phyloP scores from a whole-genome alignment of 106 monocot genomes.

The Acanthochlamys bracteata region DNA sequence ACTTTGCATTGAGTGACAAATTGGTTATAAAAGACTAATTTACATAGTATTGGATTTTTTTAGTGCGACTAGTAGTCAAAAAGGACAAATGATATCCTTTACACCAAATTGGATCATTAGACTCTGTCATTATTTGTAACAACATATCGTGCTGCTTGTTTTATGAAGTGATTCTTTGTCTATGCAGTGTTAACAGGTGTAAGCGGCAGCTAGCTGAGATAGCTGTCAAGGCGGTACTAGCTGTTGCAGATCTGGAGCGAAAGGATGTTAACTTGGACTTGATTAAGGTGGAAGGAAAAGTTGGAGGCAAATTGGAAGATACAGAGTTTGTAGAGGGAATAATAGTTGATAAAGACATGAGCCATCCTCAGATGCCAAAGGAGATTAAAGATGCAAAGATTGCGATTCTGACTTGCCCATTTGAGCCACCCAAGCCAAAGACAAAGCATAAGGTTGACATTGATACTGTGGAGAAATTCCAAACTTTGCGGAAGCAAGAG shows the following conservation, averaged over 20 bases:
- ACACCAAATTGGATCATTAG: no score
- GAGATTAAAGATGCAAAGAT: constrained; percentile 90
- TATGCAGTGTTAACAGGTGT: constrained; percentile 78
- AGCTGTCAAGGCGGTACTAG: constrained; percentile 90
- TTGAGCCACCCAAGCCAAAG: constrained; percentile 99
- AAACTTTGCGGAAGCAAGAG: constrained; percentile 79
- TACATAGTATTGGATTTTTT: no score
- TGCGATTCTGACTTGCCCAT: constrained; percentile 95
- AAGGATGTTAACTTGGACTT: constrained; percentile 94
- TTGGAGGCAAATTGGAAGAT: constrained; percentile 93
- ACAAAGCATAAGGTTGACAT: constrained; percentile 99
- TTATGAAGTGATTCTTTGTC: constrained; percentile 6
- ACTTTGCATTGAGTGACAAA: no score
- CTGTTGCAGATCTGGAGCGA: constrained; percentile 93
- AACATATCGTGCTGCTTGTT: neutral
- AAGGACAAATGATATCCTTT: no score
- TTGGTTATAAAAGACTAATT: no score
- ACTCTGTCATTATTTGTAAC: neutral
- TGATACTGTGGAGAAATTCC: constrained; percentile 96
- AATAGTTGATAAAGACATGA: constrained; percentile 96
- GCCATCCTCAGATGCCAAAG: constrained; percentile 98
- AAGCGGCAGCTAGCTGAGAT: constrained; percentile 74
- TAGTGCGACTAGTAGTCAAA: no score
- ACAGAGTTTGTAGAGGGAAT: constrained; percentile 86
- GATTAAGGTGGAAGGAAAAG: constrained; percentile 96